Base-by-base conservation (phyloP, 768 basidiomycete genomes). In the Suillus americanus region DNA sequence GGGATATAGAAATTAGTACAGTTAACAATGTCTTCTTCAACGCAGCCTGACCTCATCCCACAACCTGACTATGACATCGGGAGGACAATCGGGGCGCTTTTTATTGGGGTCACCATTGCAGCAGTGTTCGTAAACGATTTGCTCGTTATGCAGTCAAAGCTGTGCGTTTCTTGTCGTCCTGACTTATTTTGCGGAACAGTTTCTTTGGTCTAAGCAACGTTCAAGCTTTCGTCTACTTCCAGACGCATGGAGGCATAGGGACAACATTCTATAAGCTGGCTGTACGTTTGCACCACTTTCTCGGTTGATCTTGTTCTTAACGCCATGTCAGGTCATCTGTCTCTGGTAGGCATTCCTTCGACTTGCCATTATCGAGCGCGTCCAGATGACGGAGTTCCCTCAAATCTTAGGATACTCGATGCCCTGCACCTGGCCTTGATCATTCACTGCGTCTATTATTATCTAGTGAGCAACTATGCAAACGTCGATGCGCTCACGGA, bases 391-490 rank as follows among this genome's bases (percentile, higher is more conserved):
- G 7, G 4, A 14, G 3, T 35, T 18, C 25, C 25, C 28, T 12
- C 13, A 50, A 20, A 23, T 0, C 18, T 33, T 51, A 80, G 80
- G 79, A 28, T 75, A 9, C 70, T 80, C 10, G 78, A 79, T 66
- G 74, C 75, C 12, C 63, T 78, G 14, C 78, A 79, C 53, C 66
- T 79, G 30, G 73, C 72, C 0, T 70, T 80, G 23, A 67, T 79
- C 37, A 71, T 77, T 2, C 77, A 79, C 56, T 70, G 69, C 30
- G 37, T 79, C 20, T 80, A 81, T 68, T 75, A 70, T 65, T 80
- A 80, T 69, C 62, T 77, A 28, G 71, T 81, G 43, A 70, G 66
- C 10, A 79, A 77, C 56, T 79, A 73, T 56, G 68, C 62, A 28
- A 76, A 79, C 63, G 73, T 76, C 5, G 1, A 62, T 8, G 69